phyloP scores from a whole-genome alignment of 306 rosid genomes.

The Rosa multiflora region DNA sequence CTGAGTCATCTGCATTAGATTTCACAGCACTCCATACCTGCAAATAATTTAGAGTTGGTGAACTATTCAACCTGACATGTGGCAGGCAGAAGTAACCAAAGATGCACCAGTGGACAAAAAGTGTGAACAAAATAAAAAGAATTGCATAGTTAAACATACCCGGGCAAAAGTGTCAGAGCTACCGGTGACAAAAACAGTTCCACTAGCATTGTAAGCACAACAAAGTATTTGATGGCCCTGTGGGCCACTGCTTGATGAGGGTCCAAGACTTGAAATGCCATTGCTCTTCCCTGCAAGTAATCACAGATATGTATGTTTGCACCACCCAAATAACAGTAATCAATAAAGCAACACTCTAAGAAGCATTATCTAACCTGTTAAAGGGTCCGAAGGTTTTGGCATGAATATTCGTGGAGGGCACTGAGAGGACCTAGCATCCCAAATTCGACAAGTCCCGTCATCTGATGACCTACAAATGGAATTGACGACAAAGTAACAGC shows the following conservation, averaged over 20 bases:
- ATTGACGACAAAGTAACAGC: constrained; percentile 16
- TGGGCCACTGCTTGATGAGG: constrained; percentile 61
- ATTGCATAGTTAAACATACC: constrained; percentile 42
- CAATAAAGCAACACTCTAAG: constrained; percentile 12
- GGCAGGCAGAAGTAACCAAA: constrained; percentile 24
- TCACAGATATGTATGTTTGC: constrained; percentile 12
- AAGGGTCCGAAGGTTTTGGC: constrained; percentile 65
- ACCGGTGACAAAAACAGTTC: constrained; percentile 90
- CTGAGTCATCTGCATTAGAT: constrained; percentile 53
- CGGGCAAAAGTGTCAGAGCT: constrained; percentile 90
- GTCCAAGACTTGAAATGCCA: constrained; percentile 46
- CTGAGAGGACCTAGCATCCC: constrained; percentile 82
- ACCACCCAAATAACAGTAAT: constrained; percentile 5
- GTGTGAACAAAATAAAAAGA: constrained; percentile 23
- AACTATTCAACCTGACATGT: constrained; percentile 31
- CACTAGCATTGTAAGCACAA: constrained; percentile 84
- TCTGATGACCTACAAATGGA: constrained; percentile 66
- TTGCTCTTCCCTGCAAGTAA: constrained; percentile 66
- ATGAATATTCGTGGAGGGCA: constrained; percentile 58
- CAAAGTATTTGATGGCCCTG: constrained; percentile 78
- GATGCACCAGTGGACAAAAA: constrained; percentile 21
- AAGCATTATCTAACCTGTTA: constrained; percentile 58
- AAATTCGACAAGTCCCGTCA: constrained; percentile 90
- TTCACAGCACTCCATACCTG: constrained; percentile 88
- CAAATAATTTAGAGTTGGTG: constrained; percentile 29